phyloP scores from a whole-genome alignment of 2,329 filamentous ascomycete genomes.

The Stachybotrys chartarum region DNA sequence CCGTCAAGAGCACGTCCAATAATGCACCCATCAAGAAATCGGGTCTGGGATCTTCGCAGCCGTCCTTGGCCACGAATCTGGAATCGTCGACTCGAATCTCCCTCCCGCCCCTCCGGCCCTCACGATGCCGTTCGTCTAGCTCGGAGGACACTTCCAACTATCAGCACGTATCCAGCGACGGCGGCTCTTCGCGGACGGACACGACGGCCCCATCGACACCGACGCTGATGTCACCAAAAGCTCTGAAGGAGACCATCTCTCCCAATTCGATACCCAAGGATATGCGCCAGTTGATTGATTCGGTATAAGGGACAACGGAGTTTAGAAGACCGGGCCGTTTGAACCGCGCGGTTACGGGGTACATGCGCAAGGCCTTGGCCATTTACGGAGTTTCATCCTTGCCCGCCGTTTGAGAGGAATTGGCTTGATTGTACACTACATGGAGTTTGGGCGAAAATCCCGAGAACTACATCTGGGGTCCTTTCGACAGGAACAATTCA shows the following conservation, averaged over 20 bases:
- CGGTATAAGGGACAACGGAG: not conserved
- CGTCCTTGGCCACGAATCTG: not conserved
- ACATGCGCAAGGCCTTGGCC: too few species aligned
- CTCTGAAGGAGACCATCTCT: constrained; percentile 31
- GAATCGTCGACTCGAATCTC: not conserved
- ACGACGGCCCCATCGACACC: constrained; percentile 12
- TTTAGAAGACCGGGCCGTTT: not conserved
- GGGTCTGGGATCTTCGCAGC: too few species aligned
- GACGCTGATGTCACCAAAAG: constrained; percentile 8
- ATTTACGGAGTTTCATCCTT: too few species aligned
- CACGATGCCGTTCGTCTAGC: constrained; percentile 2
- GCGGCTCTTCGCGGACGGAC: constrained; percentile 2
- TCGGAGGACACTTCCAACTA: constrained; percentile 10
- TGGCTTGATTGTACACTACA: not conserved
- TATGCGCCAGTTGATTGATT: constrained; percentile 31
- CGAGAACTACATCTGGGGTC: too few species aligned
- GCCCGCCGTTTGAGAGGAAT: too few species aligned
- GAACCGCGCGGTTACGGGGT: too few species aligned
- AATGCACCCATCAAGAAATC: not conserved
- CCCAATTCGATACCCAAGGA: constrained; percentile 32
- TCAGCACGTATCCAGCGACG: constrained; percentile 8
- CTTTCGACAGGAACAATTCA: too few species aligned
- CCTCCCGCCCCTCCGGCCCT: constrained; percentile 17
- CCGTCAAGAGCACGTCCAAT: constrained; percentile 29
- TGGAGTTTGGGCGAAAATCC: not conserved